Base-by-base conservation (phyloP, 1,284 basidiomycete genomes). In the Trichosporon sp. region DNA sequence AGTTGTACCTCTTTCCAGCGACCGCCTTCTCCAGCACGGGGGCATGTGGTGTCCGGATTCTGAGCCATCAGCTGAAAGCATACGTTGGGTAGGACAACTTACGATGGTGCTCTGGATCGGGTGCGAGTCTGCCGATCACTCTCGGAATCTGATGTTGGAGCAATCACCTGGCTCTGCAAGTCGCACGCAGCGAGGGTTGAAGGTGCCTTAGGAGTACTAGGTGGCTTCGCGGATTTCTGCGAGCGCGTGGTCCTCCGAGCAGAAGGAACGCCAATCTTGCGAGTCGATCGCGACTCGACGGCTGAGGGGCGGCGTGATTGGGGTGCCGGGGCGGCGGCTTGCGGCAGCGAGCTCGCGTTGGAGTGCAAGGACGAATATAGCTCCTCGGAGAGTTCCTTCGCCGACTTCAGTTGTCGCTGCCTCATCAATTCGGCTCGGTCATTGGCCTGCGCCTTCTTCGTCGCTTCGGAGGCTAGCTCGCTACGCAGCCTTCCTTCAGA, bases 361-460 rank as follows among this genome's bases (percentile, higher is more conserved):
- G 59, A 63, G 14, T 63, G 59, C 14, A 63, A 31, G 6, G 59
- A 63, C 10, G 59, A 32, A 32, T 63, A 63, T 7, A 63, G 32
- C 59, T 63, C 59, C n/a, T 63, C 32, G 3, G 59, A 14, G 2
- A 63, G 31, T 32, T 63, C 59, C 16, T 63, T 35, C 12, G 59
- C 59, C 3, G 59, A n/a, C 59, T 63, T 32, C 14, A 5, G 10
- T 3, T 32, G 31, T 2, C 59, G 59, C 8, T n/a, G 59, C 59
- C 37, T 63, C 59, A 63, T 7, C 16, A 35, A 4, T 16, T 63
- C 59, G 19, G 51, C 51, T 3, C 26, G 51, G 4, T 19, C 51
- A 5, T 63, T 32, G 7, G 51, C 51, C 8, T 54, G 51, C 51
- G 51, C 51, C 21, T 26, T 54, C 51, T 54, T 54, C 51, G 51